Base-by-base conservation (phyloP, 1,284 basidiomycete genomes). In the Apiotrichum porosum region DNA sequence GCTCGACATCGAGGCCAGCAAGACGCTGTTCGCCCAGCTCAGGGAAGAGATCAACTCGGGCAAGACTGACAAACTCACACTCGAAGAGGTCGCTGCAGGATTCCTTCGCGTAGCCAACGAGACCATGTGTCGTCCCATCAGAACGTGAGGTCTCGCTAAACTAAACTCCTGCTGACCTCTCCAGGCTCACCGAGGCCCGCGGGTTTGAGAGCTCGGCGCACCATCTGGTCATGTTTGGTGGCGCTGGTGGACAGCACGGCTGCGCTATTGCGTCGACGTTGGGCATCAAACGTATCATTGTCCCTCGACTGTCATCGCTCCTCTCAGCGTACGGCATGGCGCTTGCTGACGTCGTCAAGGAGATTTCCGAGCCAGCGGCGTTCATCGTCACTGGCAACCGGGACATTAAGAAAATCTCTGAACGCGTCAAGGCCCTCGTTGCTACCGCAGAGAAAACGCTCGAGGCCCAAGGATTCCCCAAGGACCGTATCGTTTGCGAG, bases 391-490 rank as follows among this genome's bases (percentile, higher is more conserved):
- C 52, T 0, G 54, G 38, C 22, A 58, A 56, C 45, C 37, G 47
- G 17, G 57, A 62, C 31, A 54, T 40, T 9, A 19, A 17, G 18
- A 47, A 61, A 21, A 53, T 65, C 13, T 22, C 46, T 2, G 49
- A 54, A 26, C 59, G 64, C n/a, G 56, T 65, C 31, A 50, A 41
- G 0, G 47, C 43, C 0, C 51, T 68, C 13, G 60, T 63, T n/a
- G 14, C 44, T 9, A 44, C 80, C 17, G 88, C 90, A 1, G 75
- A 74, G 36, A 68, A 70, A 2, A 86, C 89, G 60, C 78, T 97
- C 17, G 66, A 74, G 47, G 77, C 76, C 19, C 91, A 97, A 71
- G 93, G 93, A 1, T 95, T 95, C 69, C 79, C 82, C 52, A 79
- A 76, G 9, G 77, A 81, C 3, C 79, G 83, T n/a, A 81, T 95